These are phyloP conservation scores for Colletotrichum sp. DNA, from an alignment of 2,329 filamentous ascomycete genomes.

Conservation along the genomic window DNA sequence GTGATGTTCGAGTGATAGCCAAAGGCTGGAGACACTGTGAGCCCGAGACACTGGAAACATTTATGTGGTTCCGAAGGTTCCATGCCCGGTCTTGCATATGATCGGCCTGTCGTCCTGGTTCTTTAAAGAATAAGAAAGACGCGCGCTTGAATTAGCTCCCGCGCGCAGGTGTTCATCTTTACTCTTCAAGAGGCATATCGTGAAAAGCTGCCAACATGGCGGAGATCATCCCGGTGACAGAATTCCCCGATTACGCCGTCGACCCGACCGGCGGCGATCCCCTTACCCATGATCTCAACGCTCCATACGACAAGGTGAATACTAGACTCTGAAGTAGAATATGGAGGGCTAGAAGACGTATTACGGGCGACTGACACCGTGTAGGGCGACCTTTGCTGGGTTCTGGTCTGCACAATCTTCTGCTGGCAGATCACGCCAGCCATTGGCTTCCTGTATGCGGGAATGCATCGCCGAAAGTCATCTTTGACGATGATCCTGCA, in stretches of 20 bases:
- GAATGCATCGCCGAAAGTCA: conserved; percentile 41
- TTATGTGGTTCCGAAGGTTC: not conserved
- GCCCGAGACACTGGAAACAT: not conserved
- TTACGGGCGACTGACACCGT: not conserved
- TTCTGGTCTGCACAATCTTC: conserved; percentile 40
- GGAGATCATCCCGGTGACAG: conserved; percentile 25
- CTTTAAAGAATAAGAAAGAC: not conserved
- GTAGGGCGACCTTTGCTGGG: conserved; percentile 48
- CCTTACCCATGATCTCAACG: conserved; percentile 47
- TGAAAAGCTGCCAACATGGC: conserved; percentile 1
- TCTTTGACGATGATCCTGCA: conserved; percentile 52
- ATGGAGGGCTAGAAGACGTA: fast-evolving
- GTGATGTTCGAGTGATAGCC: not conserved
- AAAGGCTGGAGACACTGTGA: not conserved
- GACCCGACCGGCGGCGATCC: conserved; percentile 47
- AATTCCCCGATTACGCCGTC: conserved; percentile 47
- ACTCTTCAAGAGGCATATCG: not conserved
- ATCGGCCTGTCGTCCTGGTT: not conserved
- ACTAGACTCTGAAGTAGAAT: fast-evolving
- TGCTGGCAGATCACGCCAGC: conserved; percentile 45
- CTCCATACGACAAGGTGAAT: conserved; percentile 45
- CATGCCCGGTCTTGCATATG: not conserved
- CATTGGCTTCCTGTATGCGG: conserved; percentile 44
- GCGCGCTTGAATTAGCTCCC: not conserved
- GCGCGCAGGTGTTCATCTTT: not conserved